These are phyloP conservation scores for Umbilicus rupestris DNA, from an alignment of 164 flowering plant genomes.

Conservation along the genomic window DNA sequence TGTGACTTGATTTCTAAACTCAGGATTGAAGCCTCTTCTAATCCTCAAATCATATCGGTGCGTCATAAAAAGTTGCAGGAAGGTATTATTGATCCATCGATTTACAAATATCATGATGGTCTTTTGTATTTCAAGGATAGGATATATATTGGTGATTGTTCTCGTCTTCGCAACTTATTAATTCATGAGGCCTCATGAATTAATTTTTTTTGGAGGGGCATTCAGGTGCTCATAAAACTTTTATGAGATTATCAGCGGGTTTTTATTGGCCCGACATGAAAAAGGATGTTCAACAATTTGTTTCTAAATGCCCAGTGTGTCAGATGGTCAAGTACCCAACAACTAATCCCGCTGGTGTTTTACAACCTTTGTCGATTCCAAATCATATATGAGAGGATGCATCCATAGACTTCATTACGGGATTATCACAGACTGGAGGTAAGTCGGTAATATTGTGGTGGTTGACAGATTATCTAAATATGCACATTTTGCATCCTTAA, in stretches of 20 bases:
- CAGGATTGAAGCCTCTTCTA: background rate
- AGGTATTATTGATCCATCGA: too few relatives aligned
- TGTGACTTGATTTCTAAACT: background rate
- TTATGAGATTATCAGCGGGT: background rate
- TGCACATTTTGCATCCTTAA: background rate
- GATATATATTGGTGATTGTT: background rate
- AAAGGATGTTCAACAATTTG: background rate
- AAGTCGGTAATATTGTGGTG: background rate
- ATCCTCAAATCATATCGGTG: too few relatives aligned
- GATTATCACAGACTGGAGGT: background rate
- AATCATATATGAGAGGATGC: background rate
- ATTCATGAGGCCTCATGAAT: background rate
- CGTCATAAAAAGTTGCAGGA: too few relatives aligned
- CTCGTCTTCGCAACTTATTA: background rate
- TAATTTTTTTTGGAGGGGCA: background rate
- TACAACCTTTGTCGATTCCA: background rate
- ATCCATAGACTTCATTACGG: background rate
- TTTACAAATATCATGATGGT: too few relatives aligned
- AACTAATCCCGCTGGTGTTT: background rate
- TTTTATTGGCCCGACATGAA: background rate
- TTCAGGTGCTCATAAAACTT: background rate
- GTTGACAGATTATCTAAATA: conserved; percentile 1
- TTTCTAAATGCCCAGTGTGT: background rate
- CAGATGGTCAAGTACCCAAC: background rate
- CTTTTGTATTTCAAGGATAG: too few relatives aligned